Evolutionary conservation across 2,329 filamentous ascomycete genomes (phyloP).

Genomic region (Arthroderma sp.): DNA sequence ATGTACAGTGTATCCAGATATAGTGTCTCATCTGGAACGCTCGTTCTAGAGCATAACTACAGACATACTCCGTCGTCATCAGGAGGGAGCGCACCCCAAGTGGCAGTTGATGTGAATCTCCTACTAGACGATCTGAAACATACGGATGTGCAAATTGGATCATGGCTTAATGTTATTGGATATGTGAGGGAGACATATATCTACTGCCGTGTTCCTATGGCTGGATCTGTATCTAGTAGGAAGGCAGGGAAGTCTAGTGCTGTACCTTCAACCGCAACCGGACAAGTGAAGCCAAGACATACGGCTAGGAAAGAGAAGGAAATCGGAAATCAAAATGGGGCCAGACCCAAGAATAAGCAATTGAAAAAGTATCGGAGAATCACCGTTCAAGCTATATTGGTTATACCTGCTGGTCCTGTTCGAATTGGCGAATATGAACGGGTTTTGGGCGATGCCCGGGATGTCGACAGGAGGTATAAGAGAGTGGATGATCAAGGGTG

Average conservation of each 20-base stretch:
- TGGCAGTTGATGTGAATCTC: conserved; percentile 59
- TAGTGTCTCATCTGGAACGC: conserved; percentile 41
- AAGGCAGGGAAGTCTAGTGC: conserved; percentile 8
- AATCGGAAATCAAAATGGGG: neutral
- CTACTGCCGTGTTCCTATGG: no score
- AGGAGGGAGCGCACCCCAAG: neutral
- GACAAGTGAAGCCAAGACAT: neutral
- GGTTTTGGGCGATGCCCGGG: conserved; percentile 33
- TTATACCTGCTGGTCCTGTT: conserved; percentile 66
- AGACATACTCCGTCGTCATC: conserved; percentile 23
- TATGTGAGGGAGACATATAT: conserved; percentile 43
- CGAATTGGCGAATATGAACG: conserved; percentile 59
- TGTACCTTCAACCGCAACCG: neutral
- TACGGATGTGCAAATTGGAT: conserved; percentile 55
- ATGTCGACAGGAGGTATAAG: conserved; percentile 20
- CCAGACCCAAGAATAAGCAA: no score
- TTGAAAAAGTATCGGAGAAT: conserved; percentile 12
- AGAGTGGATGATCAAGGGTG: neutral
- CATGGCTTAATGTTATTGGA: conserved; percentile 81
- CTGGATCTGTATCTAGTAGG: neutral
- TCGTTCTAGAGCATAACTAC: conserved; percentile 57
- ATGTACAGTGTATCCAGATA: conserved; percentile 47
- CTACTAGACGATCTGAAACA: conserved; percentile 52
- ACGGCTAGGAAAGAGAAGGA: neutral
- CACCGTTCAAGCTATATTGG: conserved; percentile 57